Evolutionary conservation across 2,329 filamentous ascomycete genomes (phyloP), one percentile per base, ranked within the genome.

Genomic region (Chalaropsis thielavioides): DNA sequence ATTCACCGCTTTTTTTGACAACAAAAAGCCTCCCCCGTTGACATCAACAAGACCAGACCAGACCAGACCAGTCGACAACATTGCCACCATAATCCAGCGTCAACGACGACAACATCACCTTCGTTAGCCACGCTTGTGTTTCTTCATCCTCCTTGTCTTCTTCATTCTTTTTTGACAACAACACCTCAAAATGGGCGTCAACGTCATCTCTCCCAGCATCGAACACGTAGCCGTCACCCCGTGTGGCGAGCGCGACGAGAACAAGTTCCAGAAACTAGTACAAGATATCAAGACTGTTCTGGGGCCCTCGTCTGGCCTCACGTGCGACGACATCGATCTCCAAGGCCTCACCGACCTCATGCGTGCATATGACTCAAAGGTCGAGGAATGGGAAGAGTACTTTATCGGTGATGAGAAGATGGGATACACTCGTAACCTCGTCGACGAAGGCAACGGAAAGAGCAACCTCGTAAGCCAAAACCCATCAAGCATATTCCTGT

Each of bases 391-490:
- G 92, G 72, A 76, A 63, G 80, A 79, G 68, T 96, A 89, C 75
- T 89, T 88, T 35, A 81, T 92, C 70, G 81, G 81, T n/a, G 87
- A 95, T 71, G 70, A 76, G 19, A 84, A 79, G 68, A 80, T 85
- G 70, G 81, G 82, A 1, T 96, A 96, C 74, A 96, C 92, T 13
- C 79, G 92, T 64, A 96, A 96, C 72, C 81, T 96, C 3, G 90
- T 96, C 56, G 90, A 95, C 71, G 87, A 91, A 72, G 90, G 91
- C 2, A 96, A 96, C 70, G 90, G 77, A 67, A 89, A 89, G 74
- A 86, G 84, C 71, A 90, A 90, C 71, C 74, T 90, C 73, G 85
- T 88, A 75, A 72, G 82, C 75, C 56, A 8, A 31, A 58, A n/a
- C 54, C 27, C 27, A 35, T n/a, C n/a, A 58, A n/a, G 54, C 17